Evolutionary conservation across 305 asterid genomes (phyloP), one percentile per base, ranked within the genome.

Genomic region (Ilex paraguariensis): DNA sequence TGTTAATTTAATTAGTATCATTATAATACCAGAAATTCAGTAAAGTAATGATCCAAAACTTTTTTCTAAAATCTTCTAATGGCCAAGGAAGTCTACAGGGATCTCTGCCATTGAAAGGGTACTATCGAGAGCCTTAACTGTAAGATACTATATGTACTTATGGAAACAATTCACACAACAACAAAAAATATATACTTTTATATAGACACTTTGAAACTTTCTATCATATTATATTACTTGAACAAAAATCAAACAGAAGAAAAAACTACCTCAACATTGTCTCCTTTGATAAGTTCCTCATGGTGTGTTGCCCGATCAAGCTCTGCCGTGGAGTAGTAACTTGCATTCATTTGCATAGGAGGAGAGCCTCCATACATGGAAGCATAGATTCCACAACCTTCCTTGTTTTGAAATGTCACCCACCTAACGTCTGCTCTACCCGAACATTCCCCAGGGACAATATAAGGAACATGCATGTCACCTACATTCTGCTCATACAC

Each of bases 341-440:
- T 93, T 48, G 97, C 99, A 75, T 69, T 90, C 84, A 93, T 77
- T 75, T 93, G 99, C 97, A 90, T 80, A 8, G 92, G 87, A 54
- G 95, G 92, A 71, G 95, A 88, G 36, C 72, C 91, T 49, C 82
- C 91, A 42, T 84, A 73, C 3, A 74, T 61, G 50, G 99, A 86
- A 73, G 96, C 99, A 70, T 68, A 90, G 32, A 93, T 73, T 40
- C 99, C 99, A 49, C 31, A 51, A 10, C 96, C 96, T 63, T 79
- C 81, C 75, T 81, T 78, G 76, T 85, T 77, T 63, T 74, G 82
- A 73, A 90, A 84, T 31, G 87, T 81, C 53, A 84, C 96, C 99
- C 99, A 93, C 76, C 95, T 80, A n/a, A 93, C 89, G 70, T 93
- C 99, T 13, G 97, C 76, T 70, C 97, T 68, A 17, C 99, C 99